phyloP scores from a whole-genome alignment of 352 stramenopile genomes.

The Thalassiosira ordinaria region DNA sequence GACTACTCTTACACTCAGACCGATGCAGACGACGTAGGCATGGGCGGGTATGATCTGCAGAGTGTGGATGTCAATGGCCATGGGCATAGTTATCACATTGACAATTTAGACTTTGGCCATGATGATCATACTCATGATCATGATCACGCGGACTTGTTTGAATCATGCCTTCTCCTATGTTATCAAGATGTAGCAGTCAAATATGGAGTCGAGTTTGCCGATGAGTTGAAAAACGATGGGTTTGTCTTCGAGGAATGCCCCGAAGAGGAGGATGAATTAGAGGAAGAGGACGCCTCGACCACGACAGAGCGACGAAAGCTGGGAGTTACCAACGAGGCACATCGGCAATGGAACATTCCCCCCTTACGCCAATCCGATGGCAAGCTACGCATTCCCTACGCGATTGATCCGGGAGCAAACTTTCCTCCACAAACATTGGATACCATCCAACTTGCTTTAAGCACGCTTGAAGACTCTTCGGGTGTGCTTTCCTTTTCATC shows the following conservation, averaged over 20 bases:
- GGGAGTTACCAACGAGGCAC: constrained; percentile 25
- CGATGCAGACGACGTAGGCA: too few species aligned
- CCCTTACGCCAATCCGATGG: constrained; percentile 3
- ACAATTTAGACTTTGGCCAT: not conserved
- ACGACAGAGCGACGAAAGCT: constrained; percentile 17
- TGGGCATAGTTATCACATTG: too few species aligned
- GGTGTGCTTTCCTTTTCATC: too few species aligned
- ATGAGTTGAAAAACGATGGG: constrained; percentile 24
- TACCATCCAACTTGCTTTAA: constrained; percentile 29
- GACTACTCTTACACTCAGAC: too few species aligned
- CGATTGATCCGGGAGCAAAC: constrained; percentile 12
- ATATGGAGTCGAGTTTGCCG: constrained; percentile 39
- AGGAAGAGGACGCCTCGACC: not conserved
- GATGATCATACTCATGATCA: not conserved
- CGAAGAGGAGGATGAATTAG: not conserved
- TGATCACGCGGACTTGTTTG: constrained; percentile 25
- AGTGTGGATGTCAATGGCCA: too few species aligned
- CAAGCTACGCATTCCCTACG: constrained; percentile 32
- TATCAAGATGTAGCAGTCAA: constrained; percentile 33
- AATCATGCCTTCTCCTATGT: constrained; percentile 37
- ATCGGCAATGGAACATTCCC: constrained; percentile 25
- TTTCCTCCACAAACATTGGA: too few species aligned
- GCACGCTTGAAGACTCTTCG: constrained; percentile 35
- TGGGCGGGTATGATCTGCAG: too few species aligned
- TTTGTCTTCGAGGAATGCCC: constrained; percentile 37